A percentile compares a stretch with the other conserved stretches of the same genome.
Evolutionary conservation across 1,284 basidiomycete genomes (phyloP).

Genomic region (Malassezia nana): DNA sequence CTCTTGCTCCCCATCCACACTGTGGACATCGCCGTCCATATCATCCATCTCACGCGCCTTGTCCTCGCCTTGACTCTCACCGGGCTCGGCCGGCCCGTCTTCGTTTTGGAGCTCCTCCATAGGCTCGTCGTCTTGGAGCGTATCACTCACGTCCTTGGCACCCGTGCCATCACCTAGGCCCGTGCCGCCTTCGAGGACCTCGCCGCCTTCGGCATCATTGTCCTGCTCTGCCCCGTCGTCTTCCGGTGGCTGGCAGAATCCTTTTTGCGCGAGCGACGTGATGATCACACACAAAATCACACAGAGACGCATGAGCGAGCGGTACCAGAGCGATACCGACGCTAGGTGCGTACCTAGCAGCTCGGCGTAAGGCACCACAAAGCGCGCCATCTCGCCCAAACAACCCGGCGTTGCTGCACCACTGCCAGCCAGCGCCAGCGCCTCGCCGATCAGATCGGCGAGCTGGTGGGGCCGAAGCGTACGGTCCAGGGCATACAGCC

Average conservation of each 20-base stretch:
- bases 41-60: conserved; percentile 57
- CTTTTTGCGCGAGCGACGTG: conserved; percentile 66
- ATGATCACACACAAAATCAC: conserved; percentile 68
- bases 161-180: conserved; percentile 45
- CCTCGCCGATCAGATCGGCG: conserved; percentile 2
- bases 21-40: conserved; percentile 67
- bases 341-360: conserved; percentile 51
- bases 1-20: conserved; percentile 50
- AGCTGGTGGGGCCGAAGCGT: conserved; percentile 4
- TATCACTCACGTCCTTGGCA: conserved; percentile 52
- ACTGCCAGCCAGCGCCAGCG: background rate
- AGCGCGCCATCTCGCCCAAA: conserved; percentile 22
- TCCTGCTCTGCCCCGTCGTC: conserved; percentile 28
- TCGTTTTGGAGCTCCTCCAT: conserved; percentile 72
- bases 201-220: conserved; percentile 25
- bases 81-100: conserved; percentile 55
- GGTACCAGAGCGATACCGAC: conserved; percentile 57
- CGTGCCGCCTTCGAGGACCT: conserved; percentile 41
- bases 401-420: background rate
- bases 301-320: conserved; percentile 71
- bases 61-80: conserved; percentile 51
- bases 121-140: conserved; percentile 65
- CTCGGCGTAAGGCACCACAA: conserved; percentile 29
- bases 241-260: conserved; percentile 59
- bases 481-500: conserved; percentile 1